Base-by-base conservation (phyloP, 2,329 filamentous ascomycete species). In the Botrytis aclada region DNA sequence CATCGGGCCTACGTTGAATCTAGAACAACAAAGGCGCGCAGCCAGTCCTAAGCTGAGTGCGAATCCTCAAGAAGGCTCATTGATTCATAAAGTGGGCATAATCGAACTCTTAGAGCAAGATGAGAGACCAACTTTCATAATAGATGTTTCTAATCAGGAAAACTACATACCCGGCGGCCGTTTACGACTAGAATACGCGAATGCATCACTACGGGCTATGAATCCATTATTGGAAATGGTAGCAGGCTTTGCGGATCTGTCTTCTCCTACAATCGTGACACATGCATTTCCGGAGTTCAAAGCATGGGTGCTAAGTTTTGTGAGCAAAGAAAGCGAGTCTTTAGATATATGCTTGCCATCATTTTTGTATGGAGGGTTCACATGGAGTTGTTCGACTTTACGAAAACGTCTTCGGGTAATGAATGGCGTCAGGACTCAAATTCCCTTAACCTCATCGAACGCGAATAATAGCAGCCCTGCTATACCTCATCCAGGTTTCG, bases 31-130 rank as follows among this genome's bases (percentile, higher is more conserved):
- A 18, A 67, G 32, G n/a, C 61, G 51, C 29, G 3, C 70, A 10
- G 29, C 16, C 6, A 72, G 62, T 32, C 70, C 70, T n/a, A n/a
- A 41, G n/a, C 45, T 39, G 25, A 34, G 39, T 51, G n/a, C 29
- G 37, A 51, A 89, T 72, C 81, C 83, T 74, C 80, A 84, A 74
- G 81, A 83, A 9, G 84, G 85, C 62, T 85, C 89, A 69, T 83
- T 89, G 69, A 84, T 95, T 7, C 88, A 88, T 60, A 87, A 87
- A 39, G 85, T 94, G 69, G 90, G 91, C 37, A 86, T 93, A 16
- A 82, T 91, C 32, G 93, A 95, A 80, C 83, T 95, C 56, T 82
- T 96, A 58, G 92, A 95, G 79, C 88, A 92, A 76, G 93, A 96
- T 80, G 88, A 91, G 67, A 85, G 93, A 64, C 93, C 92, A 4